Conservation (phyloP, 75 land plant genomes). For the Pseudotsuga menziesii region DNA sequence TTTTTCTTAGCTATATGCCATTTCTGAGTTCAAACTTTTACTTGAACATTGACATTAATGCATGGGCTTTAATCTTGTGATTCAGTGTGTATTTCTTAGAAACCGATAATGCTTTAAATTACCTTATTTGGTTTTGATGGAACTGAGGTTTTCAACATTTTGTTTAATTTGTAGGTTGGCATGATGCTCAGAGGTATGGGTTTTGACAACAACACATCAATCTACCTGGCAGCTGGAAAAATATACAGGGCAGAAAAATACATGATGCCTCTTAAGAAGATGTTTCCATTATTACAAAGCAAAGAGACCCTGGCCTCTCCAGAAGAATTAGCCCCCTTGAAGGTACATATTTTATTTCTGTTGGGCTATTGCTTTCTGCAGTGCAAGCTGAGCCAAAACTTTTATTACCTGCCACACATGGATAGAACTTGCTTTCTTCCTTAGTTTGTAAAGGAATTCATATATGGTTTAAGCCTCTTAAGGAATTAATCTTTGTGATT, state of each 20-base stretch:
- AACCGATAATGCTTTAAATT: background rate
- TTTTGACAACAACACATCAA: conserved; percentile 66
- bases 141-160: background rate
- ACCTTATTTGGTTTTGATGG: background rate
- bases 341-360: conserved; percentile 30
- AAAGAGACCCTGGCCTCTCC: conserved; percentile 70
- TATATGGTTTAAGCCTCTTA: background rate
- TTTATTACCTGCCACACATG: background rate
- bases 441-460: background rate
- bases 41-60: background rate
- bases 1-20: background rate
- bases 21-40: background rate
- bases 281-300: conserved; percentile 79
- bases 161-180: conserved; percentile 61
- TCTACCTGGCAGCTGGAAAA: conserved; percentile 85
- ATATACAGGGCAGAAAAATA: conserved; percentile 64
- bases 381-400: background rate
- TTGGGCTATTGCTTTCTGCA: background rate
- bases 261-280: conserved; percentile 55
- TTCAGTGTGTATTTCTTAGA: background rate
- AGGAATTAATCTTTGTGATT: background rate
- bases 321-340: conserved; percentile 64
- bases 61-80: background rate
- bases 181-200: conserved; percentile 96
- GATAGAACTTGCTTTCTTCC: background rate